Evolutionary conservation across 208 protist genomes (phyloP).

Genomic region (Vickermania spadyakhi): DNA sequence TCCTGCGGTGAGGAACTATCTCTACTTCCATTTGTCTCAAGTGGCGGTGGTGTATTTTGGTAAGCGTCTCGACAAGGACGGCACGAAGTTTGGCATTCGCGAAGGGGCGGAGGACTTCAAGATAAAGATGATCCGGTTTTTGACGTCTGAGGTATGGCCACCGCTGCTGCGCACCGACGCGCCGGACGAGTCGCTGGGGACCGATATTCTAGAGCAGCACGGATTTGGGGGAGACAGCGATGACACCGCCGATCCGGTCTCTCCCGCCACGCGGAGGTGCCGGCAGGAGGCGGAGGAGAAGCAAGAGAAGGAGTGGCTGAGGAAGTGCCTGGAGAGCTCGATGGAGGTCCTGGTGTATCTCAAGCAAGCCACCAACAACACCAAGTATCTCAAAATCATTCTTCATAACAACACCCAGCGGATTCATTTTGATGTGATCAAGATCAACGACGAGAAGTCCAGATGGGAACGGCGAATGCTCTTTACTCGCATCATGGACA

Average conservation of each 20-base stretch:
- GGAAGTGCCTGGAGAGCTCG: constrained; percentile 37
- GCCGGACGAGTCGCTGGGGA: constrained; percentile 42
- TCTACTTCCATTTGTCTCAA: constrained; percentile 43
- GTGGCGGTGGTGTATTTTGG: constrained; percentile 56
- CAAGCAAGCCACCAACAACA: constrained; percentile 27
- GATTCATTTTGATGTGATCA: constrained; percentile 52
- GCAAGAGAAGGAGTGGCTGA: constrained; percentile 34
- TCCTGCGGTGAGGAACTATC: constrained; percentile 55
- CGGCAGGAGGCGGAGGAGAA: constrained; percentile 13
- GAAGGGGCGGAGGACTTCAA: constrained; percentile 56
- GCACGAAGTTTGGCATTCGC: constrained; percentile 23
- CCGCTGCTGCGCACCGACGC: constrained; percentile 51
- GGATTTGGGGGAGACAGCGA: neutral
- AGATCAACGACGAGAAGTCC: constrained; percentile 43
- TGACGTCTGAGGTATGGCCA: constrained; percentile 58
- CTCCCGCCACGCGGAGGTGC: neutral
- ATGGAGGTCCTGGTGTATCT: constrained; percentile 68
- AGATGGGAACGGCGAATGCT: constrained; percentile 60
- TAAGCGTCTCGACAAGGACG: constrained; percentile 19
- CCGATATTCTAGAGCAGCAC: constrained; percentile 7
- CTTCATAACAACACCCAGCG: constrained; percentile 40
- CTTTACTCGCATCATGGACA: constrained; percentile 54
- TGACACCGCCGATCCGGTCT: neutral
- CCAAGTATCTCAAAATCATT: constrained; percentile 58
- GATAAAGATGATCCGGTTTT: constrained; percentile 47